Evolutionary conservation across 75 land plant genomes (phyloP).

Genomic region (Picea glauca): DNA sequence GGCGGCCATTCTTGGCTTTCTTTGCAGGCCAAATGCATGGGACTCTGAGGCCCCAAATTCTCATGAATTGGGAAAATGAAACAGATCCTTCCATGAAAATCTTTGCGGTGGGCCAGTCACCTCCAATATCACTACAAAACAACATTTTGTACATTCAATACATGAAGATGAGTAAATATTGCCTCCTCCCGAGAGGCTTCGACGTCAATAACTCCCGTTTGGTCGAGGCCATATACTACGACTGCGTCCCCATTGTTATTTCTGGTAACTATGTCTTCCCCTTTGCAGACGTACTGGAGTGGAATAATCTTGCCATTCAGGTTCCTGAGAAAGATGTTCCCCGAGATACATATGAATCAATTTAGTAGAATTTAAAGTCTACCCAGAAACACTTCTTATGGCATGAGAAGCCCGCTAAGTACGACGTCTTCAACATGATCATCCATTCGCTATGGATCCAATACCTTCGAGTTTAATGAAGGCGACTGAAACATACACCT

Average conservation of each 20-base stretch:
- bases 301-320: slow-evolving; percentile 54
- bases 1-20: too few relatives aligned
- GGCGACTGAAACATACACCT: too few relatives aligned
- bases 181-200: slow-evolving; percentile 60
- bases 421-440: slow-evolving; percentile 57
- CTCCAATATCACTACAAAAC: too few relatives aligned
- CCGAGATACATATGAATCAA: slow-evolving; percentile 26
- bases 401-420: slow-evolving; percentile 40
- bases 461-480: slow-evolving; percentile 1
- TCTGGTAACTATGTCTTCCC: too few relatives aligned
- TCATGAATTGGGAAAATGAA: too few relatives aligned
- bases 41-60: too few relatives aligned
- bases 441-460: slow-evolving; percentile 56
- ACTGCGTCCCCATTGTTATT: too few relatives aligned
- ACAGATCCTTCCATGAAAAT: slow-evolving; percentile 50
- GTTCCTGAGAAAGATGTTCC: slow-evolving; percentile 64
- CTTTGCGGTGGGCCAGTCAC: slow-evolving; percentile 22
- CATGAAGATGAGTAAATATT: too few relatives aligned
- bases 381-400: slow-evolving; percentile 63
- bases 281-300: slow-evolving; percentile 46
- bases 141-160: too few relatives aligned
- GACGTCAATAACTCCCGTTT: slow-evolving; percentile 63
- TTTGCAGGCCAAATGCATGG: too few relatives aligned
- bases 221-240: too few relatives aligned
- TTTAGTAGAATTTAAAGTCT: slow-evolving; percentile 42